Evolutionary conservation across 2,329 filamentous ascomycete genomes (phyloP).

Genomic region (Fusarium sp.): DNA sequence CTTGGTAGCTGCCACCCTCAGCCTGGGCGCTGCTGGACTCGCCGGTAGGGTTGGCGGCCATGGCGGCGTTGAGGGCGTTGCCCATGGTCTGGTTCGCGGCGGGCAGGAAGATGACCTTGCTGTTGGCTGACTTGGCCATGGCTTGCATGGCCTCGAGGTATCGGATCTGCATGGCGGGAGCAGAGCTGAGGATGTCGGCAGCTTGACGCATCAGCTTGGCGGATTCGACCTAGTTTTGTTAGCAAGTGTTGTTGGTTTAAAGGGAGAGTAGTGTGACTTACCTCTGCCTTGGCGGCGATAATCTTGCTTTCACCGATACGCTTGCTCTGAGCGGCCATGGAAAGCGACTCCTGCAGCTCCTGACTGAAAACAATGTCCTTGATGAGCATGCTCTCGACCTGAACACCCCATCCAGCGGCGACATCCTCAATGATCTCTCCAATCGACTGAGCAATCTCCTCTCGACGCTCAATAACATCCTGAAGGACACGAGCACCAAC

Average conservation of each 20-base stretch:
- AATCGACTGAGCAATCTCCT: slow-evolving; percentile 95
- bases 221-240: slow-evolving; percentile 71
- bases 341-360: slow-evolving; percentile 93
- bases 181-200: slow-evolving; percentile 88
- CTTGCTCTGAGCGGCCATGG: slow-evolving; percentile 98
- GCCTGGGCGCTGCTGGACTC: slow-evolving; percentile 57
- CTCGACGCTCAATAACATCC: slow-evolving; percentile 97
- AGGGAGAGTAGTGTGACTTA: slow-evolving; percentile 34
- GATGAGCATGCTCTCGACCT: slow-evolving; percentile 98
- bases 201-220: slow-evolving; percentile 94
- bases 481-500: slow-evolving; percentile 94
- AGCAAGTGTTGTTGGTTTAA: not conserved
- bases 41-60: slow-evolving; percentile 58
- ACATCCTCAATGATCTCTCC: slow-evolving; percentile 98
- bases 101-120: slow-evolving; percentile 86
- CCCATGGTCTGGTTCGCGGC: slow-evolving; percentile 65
- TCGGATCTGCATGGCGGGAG: slow-evolving; percentile 96
- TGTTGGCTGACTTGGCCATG: slow-evolving; percentile 94
- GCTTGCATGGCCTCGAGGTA: slow-evolving; percentile 99
- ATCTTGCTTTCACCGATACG: slow-evolving; percentile 98
- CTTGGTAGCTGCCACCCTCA: slow-evolving; percentile 50
- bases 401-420: slow-evolving; percentile 90
- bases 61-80: slow-evolving; percentile 52
- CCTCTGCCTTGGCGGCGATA: slow-evolving; percentile 92
- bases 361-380: slow-evolving; percentile 98